These are phyloP conservation scores for Syzygium jambos DNA, from an alignment of 345 rosid genomes.

Conservation along the genomic window DNA sequence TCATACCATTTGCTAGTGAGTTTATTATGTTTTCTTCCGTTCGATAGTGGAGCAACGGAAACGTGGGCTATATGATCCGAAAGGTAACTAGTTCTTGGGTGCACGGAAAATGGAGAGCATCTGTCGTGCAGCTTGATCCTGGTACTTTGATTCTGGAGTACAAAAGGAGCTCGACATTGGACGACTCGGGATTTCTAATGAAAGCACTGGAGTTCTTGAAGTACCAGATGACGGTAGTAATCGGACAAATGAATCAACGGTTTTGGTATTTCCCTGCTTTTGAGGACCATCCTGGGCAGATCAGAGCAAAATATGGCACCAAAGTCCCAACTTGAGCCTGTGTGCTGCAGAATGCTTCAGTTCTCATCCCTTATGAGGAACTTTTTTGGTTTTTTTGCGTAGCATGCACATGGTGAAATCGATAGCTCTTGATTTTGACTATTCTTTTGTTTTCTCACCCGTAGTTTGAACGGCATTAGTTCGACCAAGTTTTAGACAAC, in stretches of 20 bases:
- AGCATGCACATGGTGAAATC: background rate
- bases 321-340: conserved; percentile 31
- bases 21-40: background rate
- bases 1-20: background rate
- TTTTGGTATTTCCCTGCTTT: conserved; percentile 14
- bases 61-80: conserved; percentile 26
- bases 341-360: background rate
- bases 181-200: conserved; percentile 36
- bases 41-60: conserved; percentile 66
- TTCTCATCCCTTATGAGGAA: conserved; percentile 35
- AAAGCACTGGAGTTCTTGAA: conserved; percentile 34
- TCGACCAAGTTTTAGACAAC: background rate
- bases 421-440: background rate
- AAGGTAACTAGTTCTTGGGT: conserved; percentile 50
- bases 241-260: conserved; percentile 15
- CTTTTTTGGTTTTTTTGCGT: background rate
- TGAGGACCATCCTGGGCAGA: background rate
- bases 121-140: conserved; percentile 62
- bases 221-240: conserved; percentile 8
- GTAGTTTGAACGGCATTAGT: background rate
- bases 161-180: conserved; percentile 29
- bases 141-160: conserved; percentile 82
- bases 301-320: background rate
- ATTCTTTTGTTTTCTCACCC: background rate
- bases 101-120: conserved; percentile 40